phyloP scores from a whole-genome alignment of 2,329 filamentous ascomycete species.

The Penicillium verrucosum region DNA sequence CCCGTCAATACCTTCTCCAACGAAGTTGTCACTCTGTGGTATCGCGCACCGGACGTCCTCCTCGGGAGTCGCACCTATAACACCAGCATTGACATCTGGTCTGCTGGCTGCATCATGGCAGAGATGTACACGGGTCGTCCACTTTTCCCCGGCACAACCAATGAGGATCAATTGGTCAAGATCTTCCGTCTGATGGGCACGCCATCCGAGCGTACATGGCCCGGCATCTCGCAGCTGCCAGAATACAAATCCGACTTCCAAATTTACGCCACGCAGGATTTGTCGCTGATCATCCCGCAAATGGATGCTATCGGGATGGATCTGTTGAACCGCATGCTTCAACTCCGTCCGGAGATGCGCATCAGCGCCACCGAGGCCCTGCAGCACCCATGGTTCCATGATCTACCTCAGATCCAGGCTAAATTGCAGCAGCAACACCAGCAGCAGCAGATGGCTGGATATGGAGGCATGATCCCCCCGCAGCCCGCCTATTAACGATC shows the following conservation, averaged over 20 bases:
- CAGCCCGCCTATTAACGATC: conserved; percentile 34
- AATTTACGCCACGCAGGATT: conserved; percentile 88
- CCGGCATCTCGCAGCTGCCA: conserved; percentile 89
- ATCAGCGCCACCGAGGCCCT: conserved; percentile 84
- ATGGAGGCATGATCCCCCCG: conserved; percentile 39
- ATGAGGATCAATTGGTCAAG: conserved; percentile 93
- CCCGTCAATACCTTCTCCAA: conserved; percentile 98
- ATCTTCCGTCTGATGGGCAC: conserved; percentile 99
- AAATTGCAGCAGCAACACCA: conserved; percentile 46
- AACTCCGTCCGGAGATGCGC: conserved; percentile 85
- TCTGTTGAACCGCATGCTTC: conserved; percentile 83
- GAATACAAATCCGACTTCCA: conserved; percentile 97
- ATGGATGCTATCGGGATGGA: conserved; percentile 86
- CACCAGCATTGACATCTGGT: conserved; percentile 99
- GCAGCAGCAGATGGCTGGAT: conserved; percentile 39
- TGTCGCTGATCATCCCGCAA: conserved; percentile 81
- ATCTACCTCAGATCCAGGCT: conserved; percentile 55
- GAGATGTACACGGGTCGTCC: conserved; percentile 98
- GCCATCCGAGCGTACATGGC: conserved; percentile 91
- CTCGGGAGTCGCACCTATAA: conserved; percentile 95
- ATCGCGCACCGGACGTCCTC: conserved; percentile 91
- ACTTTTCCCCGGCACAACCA: conserved; percentile 94
- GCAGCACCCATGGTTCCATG: conserved; percentile 86
- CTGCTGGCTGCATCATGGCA: conserved; percentile 98
- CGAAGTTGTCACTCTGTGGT: conserved; percentile 97